Percentiles rank a stretch among this genome's conserved stretches.
Conservation (phyloP, 345 rosid species). For the Melastoma malabathricum region DNA sequence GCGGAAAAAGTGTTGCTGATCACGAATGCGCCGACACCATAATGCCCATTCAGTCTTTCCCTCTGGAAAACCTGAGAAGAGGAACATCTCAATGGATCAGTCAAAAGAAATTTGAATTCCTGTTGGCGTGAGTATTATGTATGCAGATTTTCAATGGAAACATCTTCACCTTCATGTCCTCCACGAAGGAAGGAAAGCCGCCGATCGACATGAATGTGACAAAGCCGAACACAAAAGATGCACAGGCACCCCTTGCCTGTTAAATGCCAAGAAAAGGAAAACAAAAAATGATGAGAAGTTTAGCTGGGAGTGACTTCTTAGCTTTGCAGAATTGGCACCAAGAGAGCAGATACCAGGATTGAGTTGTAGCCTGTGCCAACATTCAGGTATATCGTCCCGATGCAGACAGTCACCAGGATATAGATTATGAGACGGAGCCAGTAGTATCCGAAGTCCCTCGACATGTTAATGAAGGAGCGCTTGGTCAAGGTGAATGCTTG, state of each 20-base stretch:
- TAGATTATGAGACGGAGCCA: slow-evolving; percentile 46
- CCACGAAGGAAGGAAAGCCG: slow-evolving; percentile 51
- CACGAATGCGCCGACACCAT: slow-evolving; percentile 76
- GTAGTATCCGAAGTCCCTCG: slow-evolving; percentile 48
- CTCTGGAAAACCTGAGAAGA: slow-evolving; percentile 75
- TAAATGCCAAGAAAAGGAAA: not conserved
- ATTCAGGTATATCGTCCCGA: slow-evolving; percentile 24
- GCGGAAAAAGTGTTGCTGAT: slow-evolving; percentile 81
- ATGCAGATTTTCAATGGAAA: no score
- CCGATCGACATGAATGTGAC: slow-evolving; percentile 38
- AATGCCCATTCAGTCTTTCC: slow-evolving; percentile 91
- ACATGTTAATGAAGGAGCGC: slow-evolving; percentile 52
- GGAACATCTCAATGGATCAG: no score
- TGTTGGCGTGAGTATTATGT: no score
- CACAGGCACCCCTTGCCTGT: slow-evolving; percentile 34
- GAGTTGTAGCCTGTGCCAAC: slow-evolving; percentile 21
- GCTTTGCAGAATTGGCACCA: not conserved
- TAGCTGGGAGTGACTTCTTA: not conserved
- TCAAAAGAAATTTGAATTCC: no score
- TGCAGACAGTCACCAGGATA: slow-evolving; percentile 29
- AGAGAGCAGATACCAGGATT: slow-evolving; percentile 25
- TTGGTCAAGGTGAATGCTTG: slow-evolving; percentile 25
- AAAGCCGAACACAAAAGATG: slow-evolving; percentile 34
- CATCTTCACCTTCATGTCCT: slow-evolving; percentile 37
- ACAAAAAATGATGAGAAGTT: not conserved